phyloP scores from a whole-genome alignment of 192 early-diverging fungal species.

The Gaertneriomyces sp. region DNA sequence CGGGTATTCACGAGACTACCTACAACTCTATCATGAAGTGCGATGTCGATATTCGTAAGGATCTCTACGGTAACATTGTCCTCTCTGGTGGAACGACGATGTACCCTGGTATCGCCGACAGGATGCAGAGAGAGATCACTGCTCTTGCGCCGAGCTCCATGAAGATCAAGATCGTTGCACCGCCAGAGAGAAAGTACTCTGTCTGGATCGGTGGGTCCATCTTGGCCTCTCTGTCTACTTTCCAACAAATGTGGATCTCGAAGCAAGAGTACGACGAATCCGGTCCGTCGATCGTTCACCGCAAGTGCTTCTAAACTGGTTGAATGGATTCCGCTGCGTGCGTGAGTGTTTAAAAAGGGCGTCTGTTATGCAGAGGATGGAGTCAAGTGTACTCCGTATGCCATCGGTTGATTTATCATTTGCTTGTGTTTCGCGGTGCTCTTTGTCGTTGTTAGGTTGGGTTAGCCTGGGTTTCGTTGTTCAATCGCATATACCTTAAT shows the following conservation, averaged over 20 bases:
- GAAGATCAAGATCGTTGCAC: slow-evolving; percentile 98
- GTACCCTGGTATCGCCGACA: slow-evolving; percentile 96
- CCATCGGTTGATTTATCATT: no score
- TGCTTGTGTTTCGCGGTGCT: no score
- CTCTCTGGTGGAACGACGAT: slow-evolving; percentile 96
- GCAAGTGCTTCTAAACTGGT: slow-evolving; percentile 80
- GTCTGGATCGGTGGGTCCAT: slow-evolving; percentile 99
- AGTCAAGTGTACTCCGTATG: no score
- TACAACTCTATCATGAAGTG: slow-evolving; percentile 98
- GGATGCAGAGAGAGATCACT: slow-evolving; percentile 97
- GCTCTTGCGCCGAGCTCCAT: slow-evolving; percentile 90
- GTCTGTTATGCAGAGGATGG: no score
- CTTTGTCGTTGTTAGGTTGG: no score
- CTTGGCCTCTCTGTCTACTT: slow-evolving; percentile 93
- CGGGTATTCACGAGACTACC: slow-evolving; percentile 95
- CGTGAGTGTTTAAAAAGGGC: no score
- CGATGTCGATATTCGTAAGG: slow-evolving; percentile 94
- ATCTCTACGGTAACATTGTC: slow-evolving; percentile 95
- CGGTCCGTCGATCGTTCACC: slow-evolving; percentile 95
- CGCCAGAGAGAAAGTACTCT: slow-evolving; percentile 98
- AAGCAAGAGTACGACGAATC: slow-evolving; percentile 99
- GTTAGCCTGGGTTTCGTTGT: no score
- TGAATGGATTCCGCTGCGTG: background rate
- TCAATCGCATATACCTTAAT: no score
- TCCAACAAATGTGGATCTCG: slow-evolving; percentile 99